Conservation (phyloP, 176 grass and related monocot species). For the Carex cristatella region DNA sequence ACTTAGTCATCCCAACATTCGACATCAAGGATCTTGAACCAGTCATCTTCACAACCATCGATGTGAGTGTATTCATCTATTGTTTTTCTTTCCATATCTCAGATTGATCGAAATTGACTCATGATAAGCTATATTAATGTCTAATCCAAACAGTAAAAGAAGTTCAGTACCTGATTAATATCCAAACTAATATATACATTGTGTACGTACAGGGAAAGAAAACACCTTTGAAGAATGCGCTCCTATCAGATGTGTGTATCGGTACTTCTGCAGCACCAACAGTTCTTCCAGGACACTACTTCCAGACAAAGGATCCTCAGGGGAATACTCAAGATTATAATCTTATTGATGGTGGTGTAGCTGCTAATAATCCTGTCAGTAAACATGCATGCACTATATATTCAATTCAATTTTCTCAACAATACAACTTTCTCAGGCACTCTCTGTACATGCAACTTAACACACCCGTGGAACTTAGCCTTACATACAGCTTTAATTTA, state of each 20-base stretch:
- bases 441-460: no score
- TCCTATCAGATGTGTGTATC: constrained; percentile 70
- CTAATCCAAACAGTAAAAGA: neutral
- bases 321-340: constrained; percentile 41
- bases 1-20: constrained; percentile 36
- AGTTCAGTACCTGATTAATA: no score
- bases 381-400: neutral
- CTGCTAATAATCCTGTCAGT: constrained; percentile 75
- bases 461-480: no score
- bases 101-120: neutral
- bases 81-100: neutral
- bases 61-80: neutral
- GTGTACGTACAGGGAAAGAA: constrained; percentile 23
- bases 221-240: constrained; percentile 49
- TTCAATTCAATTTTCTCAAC: no score
- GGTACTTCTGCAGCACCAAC: constrained; percentile 74
- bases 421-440: no score
- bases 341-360: constrained; percentile 71
- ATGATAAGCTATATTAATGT: neutral
- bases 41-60: constrained; percentile 37
- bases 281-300: constrained; percentile 55
- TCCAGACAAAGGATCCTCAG: constrained; percentile 33
- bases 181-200: neutral
- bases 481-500: no score
- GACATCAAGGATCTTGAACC: constrained; percentile 38